Conservation (phyloP, 768 basidiomycete genomes). For the Tulasnella sp. region DNA sequence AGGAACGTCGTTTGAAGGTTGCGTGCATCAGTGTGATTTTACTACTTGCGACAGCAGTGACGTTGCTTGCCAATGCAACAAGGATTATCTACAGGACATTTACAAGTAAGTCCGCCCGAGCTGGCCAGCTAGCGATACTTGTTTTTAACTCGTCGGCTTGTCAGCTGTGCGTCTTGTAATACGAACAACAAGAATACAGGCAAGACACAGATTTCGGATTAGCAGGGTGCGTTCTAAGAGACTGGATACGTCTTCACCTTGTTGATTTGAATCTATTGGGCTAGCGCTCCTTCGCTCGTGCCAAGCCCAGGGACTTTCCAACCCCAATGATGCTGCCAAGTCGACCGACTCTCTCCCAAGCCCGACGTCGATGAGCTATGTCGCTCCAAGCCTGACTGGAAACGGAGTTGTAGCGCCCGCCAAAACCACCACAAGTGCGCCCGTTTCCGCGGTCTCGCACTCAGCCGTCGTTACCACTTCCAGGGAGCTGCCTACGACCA, state of each 20-base stretch:
- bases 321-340: not conserved
- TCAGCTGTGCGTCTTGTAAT: constrained; percentile 10
- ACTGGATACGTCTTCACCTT: not conserved
- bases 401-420: not conserved
- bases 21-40: constrained; percentile 2
- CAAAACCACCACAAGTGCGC: not conserved
- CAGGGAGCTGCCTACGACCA: not conserved
- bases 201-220: not conserved
- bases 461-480: not conserved
- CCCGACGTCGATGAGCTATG: not conserved
- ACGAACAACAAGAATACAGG: constrained; percentile 8
- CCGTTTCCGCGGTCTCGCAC: not conserved
- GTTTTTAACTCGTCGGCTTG: not conserved
- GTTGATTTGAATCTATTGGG: not conserved
- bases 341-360: not conserved
- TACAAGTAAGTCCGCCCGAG: constrained; percentile 6
- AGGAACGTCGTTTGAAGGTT: not conserved
- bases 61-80: constrained; percentile 13
- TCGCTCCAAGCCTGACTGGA: not conserved
- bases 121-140: not conserved
- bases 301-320: not conserved
- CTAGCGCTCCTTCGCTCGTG: not conserved
- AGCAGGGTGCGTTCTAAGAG: not conserved
- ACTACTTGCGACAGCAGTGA: not conserved
- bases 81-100: not conserved